These are phyloP conservation scores for Chlorella ohadii DNA, from an alignment of 139 green algal genomes.

Conservation along the genomic window DNA sequence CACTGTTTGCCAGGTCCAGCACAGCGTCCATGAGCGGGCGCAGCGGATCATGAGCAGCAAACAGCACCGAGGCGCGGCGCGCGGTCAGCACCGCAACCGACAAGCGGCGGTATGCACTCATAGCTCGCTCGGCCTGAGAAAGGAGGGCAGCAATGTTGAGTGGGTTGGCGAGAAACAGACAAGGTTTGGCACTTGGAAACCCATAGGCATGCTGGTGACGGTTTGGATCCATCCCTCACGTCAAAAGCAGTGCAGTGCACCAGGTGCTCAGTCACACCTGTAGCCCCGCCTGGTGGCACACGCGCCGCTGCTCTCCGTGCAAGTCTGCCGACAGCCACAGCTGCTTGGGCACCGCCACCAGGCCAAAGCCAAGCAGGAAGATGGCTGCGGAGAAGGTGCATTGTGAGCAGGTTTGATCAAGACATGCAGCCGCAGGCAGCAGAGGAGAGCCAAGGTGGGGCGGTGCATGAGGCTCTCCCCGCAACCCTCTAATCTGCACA, in stretches of 20 bases:
- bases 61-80: conserved; percentile 27
- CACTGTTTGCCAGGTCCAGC: conserved; percentile 16
- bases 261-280: not conserved
- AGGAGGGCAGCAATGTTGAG: not conserved
- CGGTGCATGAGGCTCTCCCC: no score
- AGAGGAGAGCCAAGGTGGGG: not conserved
- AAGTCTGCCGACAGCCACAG: conserved; percentile 60
- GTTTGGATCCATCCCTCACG: no score
- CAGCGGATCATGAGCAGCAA: conserved; percentile 21
- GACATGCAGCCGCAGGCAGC: not conserved
- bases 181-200: no score
- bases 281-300: conserved; percentile 53
- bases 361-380: conserved; percentile 69
- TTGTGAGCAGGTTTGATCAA: not conserved
- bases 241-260: no score
- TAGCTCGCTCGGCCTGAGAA: conserved; percentile 36
- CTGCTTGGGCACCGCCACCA: conserved; percentile 68
- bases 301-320: conserved; percentile 27
- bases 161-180: not conserved
- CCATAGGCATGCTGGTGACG: no score
- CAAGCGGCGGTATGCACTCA: conserved; percentile 29
- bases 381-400: conserved; percentile 43
- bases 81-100: conserved; percentile 27
- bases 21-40: conserved; percentile 33
- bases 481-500: no score